phyloP scores from a whole-genome alignment of 441 rosid species.

The Manihot esculenta region DNA sequence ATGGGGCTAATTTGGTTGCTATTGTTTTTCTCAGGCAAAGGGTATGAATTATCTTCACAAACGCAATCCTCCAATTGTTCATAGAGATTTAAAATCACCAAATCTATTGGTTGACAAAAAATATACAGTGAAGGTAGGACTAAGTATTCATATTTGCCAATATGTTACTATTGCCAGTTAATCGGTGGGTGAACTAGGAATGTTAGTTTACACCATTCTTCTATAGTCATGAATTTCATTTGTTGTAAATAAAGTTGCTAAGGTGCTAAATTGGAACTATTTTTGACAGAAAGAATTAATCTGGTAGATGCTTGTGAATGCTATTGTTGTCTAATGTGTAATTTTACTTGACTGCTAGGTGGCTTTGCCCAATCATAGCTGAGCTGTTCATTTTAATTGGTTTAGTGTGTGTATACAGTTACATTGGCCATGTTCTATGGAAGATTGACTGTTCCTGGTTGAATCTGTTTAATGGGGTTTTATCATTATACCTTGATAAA shows the following conservation, averaged over 20 bases:
- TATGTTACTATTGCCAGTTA: neutral
- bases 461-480: neutral
- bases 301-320: neutral
- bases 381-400: neutral
- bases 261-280: slow-evolving; percentile 7
- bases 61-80: slow-evolving; percentile 93
- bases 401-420: neutral
- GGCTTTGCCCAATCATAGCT: neutral
- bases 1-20: slow-evolving; percentile 20
- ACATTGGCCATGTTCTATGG: neutral
- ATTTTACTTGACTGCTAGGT: slow-evolving; percentile 3
- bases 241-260: neutral
- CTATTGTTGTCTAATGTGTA: neutral
- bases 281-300: neutral
- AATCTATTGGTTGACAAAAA: slow-evolving; percentile 96
- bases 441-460: neutral
- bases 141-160: neutral
- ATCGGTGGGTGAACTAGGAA: slow-evolving; percentile 3
- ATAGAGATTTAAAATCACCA: slow-evolving; percentile 97
- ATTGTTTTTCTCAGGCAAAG: slow-evolving; percentile 67
- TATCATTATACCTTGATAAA: neutral
- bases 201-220: slow-evolving; percentile 4
- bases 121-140: slow-evolving; percentile 85
- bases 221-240: neutral
- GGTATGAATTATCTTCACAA: slow-evolving; percentile 99